Conservation (phyloP, 1,139 yeast species). For the Yamadazyma diddensiae region DNA sequence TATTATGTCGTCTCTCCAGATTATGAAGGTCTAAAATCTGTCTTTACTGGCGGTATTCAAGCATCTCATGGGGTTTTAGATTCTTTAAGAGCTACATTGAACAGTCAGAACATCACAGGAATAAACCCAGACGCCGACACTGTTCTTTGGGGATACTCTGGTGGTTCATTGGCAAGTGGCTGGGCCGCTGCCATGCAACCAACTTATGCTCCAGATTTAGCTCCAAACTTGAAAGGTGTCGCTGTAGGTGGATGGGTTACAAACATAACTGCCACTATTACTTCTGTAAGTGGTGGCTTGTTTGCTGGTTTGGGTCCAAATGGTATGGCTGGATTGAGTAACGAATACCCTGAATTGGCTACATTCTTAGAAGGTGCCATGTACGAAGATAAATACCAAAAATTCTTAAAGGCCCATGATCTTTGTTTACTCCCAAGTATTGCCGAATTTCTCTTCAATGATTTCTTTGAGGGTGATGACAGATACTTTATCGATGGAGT, state of each 20-base stretch:
- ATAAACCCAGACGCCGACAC: constrained; percentile 21
- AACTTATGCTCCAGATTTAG: constrained; percentile 30
- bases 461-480: constrained; percentile 16
- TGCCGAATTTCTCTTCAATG: constrained; percentile 12
- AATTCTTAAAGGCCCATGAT: constrained; percentile 15
- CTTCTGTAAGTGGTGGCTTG: constrained; percentile 21
- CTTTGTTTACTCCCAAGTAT: constrained; percentile 15
- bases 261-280: constrained; percentile 23
- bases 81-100: constrained; percentile 24
- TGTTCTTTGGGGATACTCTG: constrained; percentile 36
- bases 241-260: constrained; percentile 37
- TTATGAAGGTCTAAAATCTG: constrained; percentile 27
- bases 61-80: constrained; percentile 29
- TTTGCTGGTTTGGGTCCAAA: constrained; percentile 28
- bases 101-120: constrained; percentile 22
- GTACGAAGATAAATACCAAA: constrained; percentile 13
- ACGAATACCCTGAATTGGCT: constrained; percentile 24
- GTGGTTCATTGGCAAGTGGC: constrained; percentile 32
- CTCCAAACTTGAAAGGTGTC: constrained; percentile 23
- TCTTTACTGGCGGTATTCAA: constrained; percentile 28
- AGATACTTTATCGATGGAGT: constrained; percentile 18
- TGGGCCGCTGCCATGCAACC: constrained; percentile 36
- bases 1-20: constrained; percentile 33
- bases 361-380: constrained; percentile 9
- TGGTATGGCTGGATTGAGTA: constrained; percentile 27